Base-by-base conservation (phyloP, 1,284 basidiomycete species). In the Ustilago trichophora region DNA sequence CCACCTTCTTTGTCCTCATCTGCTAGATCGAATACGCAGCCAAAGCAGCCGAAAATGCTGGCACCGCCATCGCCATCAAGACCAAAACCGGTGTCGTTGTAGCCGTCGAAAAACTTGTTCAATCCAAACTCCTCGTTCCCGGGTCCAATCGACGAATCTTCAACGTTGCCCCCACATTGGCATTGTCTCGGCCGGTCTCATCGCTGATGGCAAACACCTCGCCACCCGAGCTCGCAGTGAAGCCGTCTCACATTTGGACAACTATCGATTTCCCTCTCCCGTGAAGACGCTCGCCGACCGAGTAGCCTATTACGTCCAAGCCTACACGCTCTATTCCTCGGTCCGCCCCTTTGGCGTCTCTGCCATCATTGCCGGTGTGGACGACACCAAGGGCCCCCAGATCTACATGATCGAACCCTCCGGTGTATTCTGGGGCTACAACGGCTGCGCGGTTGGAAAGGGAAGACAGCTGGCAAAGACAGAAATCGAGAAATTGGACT, bases 41-140 rank as follows among this genome's bases (percentile, higher is more conserved):
- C 84, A 98, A 98, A 84, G 94, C 96, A 27, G 95, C 98, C 53
- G 96, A 98, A 84, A 96, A 96, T 83, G 93, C 95, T 34, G 96
- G 96, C 89, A 83, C 82, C 4, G 82, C 77, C 18, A 81, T 83
- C 48, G 94, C 93, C 27, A 85, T 99, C 41, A 88, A 91, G 80
- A 91, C 92, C 78, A 93, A 92, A 82, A 93, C 96, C 79, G 96
- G 96, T 29, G 85, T 98, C 55, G 88, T 99, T 13, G 41, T 77
- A 15, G 96, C 93, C 9, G 93, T 98, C 15, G 96, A 99, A 87
- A 97, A 98, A 82, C 87, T 98, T 45, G 87, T 98, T n/a, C 92
- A 95, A 82, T 96, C 93, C 34, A 98, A 98, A 83, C 88, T 98
- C 45, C 87, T 98, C 33, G 91, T 99, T 4, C 93, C 94, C 37